Evolutionary conservation across 345 rosid species (phyloP).

Genomic region (Microcos paniculata): DNA sequence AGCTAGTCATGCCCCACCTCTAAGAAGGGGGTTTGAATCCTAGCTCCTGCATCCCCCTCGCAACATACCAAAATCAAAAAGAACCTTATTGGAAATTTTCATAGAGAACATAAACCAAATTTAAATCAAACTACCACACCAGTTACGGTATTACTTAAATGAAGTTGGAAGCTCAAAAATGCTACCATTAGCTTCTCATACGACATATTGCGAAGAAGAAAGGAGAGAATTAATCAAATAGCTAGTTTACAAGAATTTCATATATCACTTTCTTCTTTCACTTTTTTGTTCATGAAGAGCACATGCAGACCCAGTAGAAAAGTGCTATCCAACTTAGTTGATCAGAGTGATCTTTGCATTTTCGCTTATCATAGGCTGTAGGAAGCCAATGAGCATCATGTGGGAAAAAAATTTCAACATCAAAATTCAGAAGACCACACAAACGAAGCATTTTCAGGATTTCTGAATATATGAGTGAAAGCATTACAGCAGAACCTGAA

Average conservation of each 20-base stretch:
- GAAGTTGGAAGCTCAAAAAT: too few relatives aligned
- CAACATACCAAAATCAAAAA: too few relatives aligned
- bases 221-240: neutral
- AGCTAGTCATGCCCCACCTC: too few relatives aligned
- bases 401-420: constrained; percentile 61
- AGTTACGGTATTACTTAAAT: neutral
- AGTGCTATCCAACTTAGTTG: constrained; percentile 9
- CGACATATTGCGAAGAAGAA: neutral
- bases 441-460: constrained; percentile 60
- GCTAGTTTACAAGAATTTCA: too few relatives aligned
- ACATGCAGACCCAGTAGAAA: neutral
- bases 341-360: constrained; percentile 58
- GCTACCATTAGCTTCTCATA: constrained; percentile 4
- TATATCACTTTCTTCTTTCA: too few relatives aligned
- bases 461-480: constrained; percentile 56
- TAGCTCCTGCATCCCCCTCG: too few relatives aligned
- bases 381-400: constrained; percentile 53
- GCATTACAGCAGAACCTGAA: constrained; percentile 59
- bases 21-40: too few relatives aligned
- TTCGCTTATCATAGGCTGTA: constrained; percentile 59
- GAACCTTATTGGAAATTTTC: neutral
- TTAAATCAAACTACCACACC: neutral
- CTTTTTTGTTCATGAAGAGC: neutral
- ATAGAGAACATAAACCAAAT: neutral
- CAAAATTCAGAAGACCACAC: constrained; percentile 59